Evolutionary conservation across 2,329 filamentous ascomycete genomes (phyloP), one percentile per base, ranked within the genome.

Genomic region (Curvularia verruculosa): DNA sequence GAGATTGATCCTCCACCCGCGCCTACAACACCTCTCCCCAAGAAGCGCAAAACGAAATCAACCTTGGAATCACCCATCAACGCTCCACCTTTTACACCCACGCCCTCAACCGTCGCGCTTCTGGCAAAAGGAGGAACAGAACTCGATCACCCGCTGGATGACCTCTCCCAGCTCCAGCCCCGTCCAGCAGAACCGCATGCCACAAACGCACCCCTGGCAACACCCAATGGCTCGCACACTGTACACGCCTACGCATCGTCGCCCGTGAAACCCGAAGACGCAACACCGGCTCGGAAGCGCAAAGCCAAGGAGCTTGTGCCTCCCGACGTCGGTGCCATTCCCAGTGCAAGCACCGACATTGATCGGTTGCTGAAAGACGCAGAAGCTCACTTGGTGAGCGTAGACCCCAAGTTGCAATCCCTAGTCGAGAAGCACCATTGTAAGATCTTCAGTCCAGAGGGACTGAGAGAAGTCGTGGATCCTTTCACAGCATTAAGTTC

Each of bases 401-500:
- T 90, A 5, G 93, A 97, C 66, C 80, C 87, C 9, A 87, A 87
- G 34, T 84, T 97, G 72, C 84, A 86, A 67, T 81, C 84, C 0
- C 76, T 96, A 18, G 86, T 97, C 47, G 87, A 90, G 55, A 85
- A 86, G 55, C 84, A 96, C 70, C 85, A 85, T 59, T 98, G 94
- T 76, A 83, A 82, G 52, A 79, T 95, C 15, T 98, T 98, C 78
- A 90, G 88, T 1, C 85, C 91, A 0, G 88, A 89, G 61, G 92
- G 92, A 0, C 79, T 98, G n/a, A 86, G 88, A 26, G 92, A 97
- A 76, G 83, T 86, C 62, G 86, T 97, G 58, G 92, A 98, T 76
- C 95, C 95, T 0, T 99, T 97, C 71, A 88, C 89, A 66, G 88
- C 86, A 55, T 83, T 99, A 31, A 84, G 86, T 37, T 93, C 89